phyloP scores from a whole-genome alignment of 129 eudicot species.

The Ambrosia trifida region DNA sequence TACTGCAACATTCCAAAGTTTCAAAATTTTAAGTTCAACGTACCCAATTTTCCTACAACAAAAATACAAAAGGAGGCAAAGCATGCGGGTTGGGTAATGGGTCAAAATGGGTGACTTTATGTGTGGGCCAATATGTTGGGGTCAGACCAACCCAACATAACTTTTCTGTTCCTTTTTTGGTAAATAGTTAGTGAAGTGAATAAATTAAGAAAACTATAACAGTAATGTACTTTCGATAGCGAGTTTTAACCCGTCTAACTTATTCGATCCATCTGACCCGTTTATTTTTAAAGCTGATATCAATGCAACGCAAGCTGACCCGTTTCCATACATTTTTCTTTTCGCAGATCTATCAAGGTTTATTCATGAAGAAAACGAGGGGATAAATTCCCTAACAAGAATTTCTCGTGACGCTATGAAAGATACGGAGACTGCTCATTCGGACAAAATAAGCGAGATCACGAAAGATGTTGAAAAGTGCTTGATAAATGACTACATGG shows the following conservation, averaged over 20 bases:
- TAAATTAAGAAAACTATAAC: not conserved
- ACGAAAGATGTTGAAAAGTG: conserved; percentile 58
- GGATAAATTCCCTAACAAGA: conserved; percentile 33
- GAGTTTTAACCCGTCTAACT: not conserved
- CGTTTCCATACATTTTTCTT: not conserved
- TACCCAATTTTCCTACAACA: not conserved
- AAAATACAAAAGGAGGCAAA: not conserved
- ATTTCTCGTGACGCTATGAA: conserved; percentile 41
- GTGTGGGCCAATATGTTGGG: not conserved
- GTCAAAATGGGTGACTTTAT: not conserved
- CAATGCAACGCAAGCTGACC: not conserved
- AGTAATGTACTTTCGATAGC: not conserved
- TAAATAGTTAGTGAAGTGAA: not conserved
- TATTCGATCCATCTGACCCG: not conserved
- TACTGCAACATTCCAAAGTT: conserved; percentile 3
- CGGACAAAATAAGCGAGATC: conserved; percentile 46
- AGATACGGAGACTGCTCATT: conserved; percentile 47
- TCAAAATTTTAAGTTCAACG: not conserved
- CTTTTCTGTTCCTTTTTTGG: not conserved
- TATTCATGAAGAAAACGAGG: conserved; percentile 38
- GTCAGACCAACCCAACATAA: not conserved
- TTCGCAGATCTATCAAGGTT: conserved; percentile 43
- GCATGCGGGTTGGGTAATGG: not conserved
- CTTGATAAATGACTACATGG: conserved; percentile 48
- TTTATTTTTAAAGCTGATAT: not conserved